These are phyloP conservation scores for Falciphora oryzae DNA, from an alignment of 2,329 filamentous ascomycete species.

Conservation along the genomic window DNA sequence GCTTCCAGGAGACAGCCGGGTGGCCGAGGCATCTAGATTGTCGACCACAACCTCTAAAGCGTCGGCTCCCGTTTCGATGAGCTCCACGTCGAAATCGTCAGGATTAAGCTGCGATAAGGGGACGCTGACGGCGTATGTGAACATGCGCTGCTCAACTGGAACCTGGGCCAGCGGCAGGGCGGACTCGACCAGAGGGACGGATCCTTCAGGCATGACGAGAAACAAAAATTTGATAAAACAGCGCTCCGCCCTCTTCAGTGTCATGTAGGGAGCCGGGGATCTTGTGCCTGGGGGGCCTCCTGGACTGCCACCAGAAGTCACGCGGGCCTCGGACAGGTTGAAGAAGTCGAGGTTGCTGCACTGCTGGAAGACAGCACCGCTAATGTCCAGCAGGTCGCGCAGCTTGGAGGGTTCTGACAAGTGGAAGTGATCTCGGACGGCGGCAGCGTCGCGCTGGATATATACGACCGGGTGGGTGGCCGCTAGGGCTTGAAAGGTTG, in stretches of 20 bases:
- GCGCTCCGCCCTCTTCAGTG: slow-evolving; percentile 61
- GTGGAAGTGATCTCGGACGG: slow-evolving; percentile 58
- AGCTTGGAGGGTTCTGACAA: slow-evolving; percentile 51
- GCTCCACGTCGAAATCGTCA: slow-evolving; percentile 53
- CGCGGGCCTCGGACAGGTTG: slow-evolving; percentile 57
- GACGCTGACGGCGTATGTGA: slow-evolving; percentile 63
- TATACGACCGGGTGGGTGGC: slow-evolving; percentile 65
- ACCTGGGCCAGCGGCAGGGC: slow-evolving; percentile 60
- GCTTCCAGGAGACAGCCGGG: slow-evolving; percentile 25
- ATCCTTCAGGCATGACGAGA: slow-evolving; percentile 47
- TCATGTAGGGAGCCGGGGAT: slow-evolving; percentile 54
- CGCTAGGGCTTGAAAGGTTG: slow-evolving; percentile 55
- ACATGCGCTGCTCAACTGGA: slow-evolving; percentile 52
- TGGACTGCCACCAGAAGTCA: slow-evolving; percentile 21
- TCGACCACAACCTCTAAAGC: slow-evolving; percentile 59
- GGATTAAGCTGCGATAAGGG: slow-evolving; percentile 51
- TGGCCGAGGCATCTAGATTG: slow-evolving; percentile 18
- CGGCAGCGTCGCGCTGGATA: slow-evolving; percentile 57
- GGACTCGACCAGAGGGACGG: slow-evolving; percentile 54
- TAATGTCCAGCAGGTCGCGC: slow-evolving; percentile 51
- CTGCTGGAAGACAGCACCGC: slow-evolving; percentile 52
- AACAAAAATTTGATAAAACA: slow-evolving; percentile 66
- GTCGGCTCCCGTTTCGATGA: slow-evolving; percentile 60
- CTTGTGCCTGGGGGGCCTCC: slow-evolving; percentile 28
- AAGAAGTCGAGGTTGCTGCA: slow-evolving; percentile 74